These are phyloP conservation scores for Russula olivacea DNA, from an alignment of 768 basidiomycete species.

Conservation along the genomic window DNA sequence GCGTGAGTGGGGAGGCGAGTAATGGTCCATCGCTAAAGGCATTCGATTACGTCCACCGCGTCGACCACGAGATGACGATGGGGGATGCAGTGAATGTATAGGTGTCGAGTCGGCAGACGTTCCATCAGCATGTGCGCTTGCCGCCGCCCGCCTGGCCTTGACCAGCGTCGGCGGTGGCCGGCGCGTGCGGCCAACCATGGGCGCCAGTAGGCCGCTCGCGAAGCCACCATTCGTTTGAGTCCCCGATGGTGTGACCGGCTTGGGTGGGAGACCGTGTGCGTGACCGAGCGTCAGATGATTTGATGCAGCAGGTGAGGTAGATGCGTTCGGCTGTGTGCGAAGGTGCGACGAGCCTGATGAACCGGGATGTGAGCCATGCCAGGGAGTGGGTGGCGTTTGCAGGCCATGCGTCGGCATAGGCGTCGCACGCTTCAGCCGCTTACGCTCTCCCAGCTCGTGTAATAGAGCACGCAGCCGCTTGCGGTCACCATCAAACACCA, in stretches of 20 bases:
- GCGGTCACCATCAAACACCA: constrained; percentile 77
- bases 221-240: constrained; percentile 16
- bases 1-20: constrained; percentile 23
- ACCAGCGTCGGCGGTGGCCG: constrained; percentile 23
- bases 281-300: constrained; percentile 6
- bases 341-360: constrained; percentile 18
- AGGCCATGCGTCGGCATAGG: constrained; percentile 18
- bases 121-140: background rate
- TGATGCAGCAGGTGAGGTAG: constrained; percentile 17
- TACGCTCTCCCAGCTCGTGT: constrained; percentile 52
- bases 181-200: constrained; percentile 23
- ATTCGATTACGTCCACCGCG: constrained; percentile 19
- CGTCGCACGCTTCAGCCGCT: constrained; percentile 36
- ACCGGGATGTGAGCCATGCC: constrained; percentile 32
- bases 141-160: constrained; percentile 20
- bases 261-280: constrained; percentile 20
- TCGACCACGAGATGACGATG: constrained; percentile 9
- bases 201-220: constrained; percentile 10
- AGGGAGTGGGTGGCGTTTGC: constrained; percentile 8
- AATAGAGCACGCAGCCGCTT: constrained; percentile 55
- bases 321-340: constrained; percentile 13
- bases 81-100: background rate
- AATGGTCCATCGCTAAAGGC: constrained; percentile 18
- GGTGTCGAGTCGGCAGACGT: constrained; percentile 18
- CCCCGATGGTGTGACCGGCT: constrained; percentile 21